These are phyloP conservation scores for Myochromella boudieri DNA, from an alignment of 768 basidiomycete genomes.

Conservation along the genomic window DNA sequence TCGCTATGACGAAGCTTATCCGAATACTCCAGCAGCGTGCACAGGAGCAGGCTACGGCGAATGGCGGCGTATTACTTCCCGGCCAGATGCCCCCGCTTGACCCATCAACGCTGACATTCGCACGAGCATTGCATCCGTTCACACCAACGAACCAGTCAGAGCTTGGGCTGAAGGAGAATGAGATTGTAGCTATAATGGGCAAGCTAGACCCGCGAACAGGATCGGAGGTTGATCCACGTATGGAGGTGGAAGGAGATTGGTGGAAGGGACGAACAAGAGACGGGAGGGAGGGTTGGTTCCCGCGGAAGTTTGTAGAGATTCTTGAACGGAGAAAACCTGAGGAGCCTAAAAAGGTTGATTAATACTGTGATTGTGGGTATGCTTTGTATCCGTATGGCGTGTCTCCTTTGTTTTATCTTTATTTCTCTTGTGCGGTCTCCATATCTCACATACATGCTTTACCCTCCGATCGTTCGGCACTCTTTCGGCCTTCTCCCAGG, in stretches of 20 bases:
- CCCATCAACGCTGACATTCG: conserved; percentile 81
- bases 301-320: conserved; percentile 82
- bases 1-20: conserved; percentile 89
- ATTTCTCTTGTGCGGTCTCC: background rate
- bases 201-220: conserved; percentile 74
- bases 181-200: conserved; percentile 90
- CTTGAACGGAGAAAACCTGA: conserved; percentile 43
- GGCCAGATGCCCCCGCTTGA: conserved; percentile 63
- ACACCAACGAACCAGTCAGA: conserved; percentile 73
- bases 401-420: background rate
- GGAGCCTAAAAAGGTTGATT: conserved; percentile 24
- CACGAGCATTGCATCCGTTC: conserved; percentile 79
- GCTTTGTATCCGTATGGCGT: background rate
- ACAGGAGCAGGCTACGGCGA: conserved; percentile 43
- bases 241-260: conserved; percentile 77
- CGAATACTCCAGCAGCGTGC: conserved; percentile 69
- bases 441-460: no score
- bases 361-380: background rate
- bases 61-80: conserved; percentile 31
- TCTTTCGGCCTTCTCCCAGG: no score
- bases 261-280: conserved; percentile 94
- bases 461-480: no score
- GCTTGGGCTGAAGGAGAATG: conserved; percentile 79
- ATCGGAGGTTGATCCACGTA: conserved; percentile 62
- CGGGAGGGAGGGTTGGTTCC: conserved; percentile 94